phyloP scores from a whole-genome alignment of 805 yeast species.

The Candida schatavii region DNA sequence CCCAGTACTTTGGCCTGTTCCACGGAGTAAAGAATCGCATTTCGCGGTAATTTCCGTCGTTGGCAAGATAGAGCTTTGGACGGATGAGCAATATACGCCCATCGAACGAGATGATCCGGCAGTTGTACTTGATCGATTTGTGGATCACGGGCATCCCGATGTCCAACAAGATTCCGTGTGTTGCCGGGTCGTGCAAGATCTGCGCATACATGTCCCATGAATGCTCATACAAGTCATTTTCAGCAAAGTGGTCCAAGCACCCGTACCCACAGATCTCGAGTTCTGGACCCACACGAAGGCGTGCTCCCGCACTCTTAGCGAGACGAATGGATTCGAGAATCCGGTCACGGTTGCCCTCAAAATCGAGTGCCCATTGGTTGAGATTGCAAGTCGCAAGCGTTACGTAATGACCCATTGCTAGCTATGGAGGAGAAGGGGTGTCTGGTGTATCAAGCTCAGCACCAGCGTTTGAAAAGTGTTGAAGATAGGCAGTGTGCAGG shows the following conservation, averaged over 20 bases:
- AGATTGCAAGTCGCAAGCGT: constrained; percentile 92
- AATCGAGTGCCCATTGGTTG: constrained; percentile 98
- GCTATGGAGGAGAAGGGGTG: neutral
- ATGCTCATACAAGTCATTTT: constrained; percentile 82
- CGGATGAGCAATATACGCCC: constrained; percentile 80
- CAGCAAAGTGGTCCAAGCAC: constrained; percentile 90
- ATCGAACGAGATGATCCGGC: constrained; percentile 79
- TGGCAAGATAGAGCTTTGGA: constrained; percentile 91
- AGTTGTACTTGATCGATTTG: constrained; percentile 85
- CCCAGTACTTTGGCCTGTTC: constrained; percentile 75
- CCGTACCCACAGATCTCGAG: constrained; percentile 94
- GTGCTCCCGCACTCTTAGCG: constrained; percentile 76
- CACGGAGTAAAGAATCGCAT: constrained; percentile 97
- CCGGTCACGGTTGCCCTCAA: constrained; percentile 94
- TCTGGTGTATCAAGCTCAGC: too few relatives aligned
- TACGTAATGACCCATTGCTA: constrained; percentile 74
- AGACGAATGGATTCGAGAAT: constrained; percentile 73
- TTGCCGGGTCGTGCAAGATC: constrained; percentile 62
- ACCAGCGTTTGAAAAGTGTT: too few relatives aligned
- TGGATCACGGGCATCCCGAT: constrained; percentile 94
- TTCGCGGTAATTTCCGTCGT: constrained; percentile 97
- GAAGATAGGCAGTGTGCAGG: too few relatives aligned
- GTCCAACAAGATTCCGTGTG: constrained; percentile 78
- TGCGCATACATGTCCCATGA: constrained; percentile 93
- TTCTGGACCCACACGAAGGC: constrained; percentile 94